phyloP scores from a whole-genome alignment of 2,329 filamentous ascomycete genomes.

The Teratosphaeriaceae sp. region DNA sequence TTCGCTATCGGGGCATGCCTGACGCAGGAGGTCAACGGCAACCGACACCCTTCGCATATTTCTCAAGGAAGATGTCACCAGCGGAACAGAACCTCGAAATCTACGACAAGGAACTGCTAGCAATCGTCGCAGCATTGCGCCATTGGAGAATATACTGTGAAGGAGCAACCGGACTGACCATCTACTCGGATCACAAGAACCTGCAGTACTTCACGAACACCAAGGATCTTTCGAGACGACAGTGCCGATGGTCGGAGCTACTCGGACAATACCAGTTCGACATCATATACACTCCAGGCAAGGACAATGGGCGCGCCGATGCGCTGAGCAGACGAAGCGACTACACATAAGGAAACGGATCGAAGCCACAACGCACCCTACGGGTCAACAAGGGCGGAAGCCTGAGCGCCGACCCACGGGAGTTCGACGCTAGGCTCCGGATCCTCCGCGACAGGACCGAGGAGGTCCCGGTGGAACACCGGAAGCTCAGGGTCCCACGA shows the following conservation, averaged over 20 bases:
- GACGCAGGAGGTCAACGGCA: constrained; percentile 2
- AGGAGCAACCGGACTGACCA: constrained; percentile 8
- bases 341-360: constrained; percentile 10
- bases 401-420: constrained; percentile 4
- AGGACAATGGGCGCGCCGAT: constrained; percentile 10
- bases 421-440: neutral
- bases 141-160: constrained; percentile 13
- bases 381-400: constrained; percentile 8
- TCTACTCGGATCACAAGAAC: constrained; percentile 14
- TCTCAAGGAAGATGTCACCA: constrained; percentile 4
- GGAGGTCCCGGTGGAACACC: neutral
- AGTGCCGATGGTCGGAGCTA: constrained; percentile 11
- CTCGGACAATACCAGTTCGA: constrained; percentile 13
- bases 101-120: constrained; percentile 14
- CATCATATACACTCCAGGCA: constrained; percentile 11
- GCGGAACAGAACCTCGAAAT: constrained; percentile 10
- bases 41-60: neutral
- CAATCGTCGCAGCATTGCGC: constrained; percentile 10
- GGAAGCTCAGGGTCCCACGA: too few species aligned
- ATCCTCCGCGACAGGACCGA: too few species aligned
- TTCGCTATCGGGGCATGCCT: constrained; percentile 6
- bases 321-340: constrained; percentile 11
- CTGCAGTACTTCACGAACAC: constrained; percentile 12
- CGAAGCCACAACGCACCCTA: constrained; percentile 7
- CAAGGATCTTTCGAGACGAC: constrained; percentile 8